Base-by-base conservation (phyloP, 257 asterid species). In the Solanum verrucosum region DNA sequence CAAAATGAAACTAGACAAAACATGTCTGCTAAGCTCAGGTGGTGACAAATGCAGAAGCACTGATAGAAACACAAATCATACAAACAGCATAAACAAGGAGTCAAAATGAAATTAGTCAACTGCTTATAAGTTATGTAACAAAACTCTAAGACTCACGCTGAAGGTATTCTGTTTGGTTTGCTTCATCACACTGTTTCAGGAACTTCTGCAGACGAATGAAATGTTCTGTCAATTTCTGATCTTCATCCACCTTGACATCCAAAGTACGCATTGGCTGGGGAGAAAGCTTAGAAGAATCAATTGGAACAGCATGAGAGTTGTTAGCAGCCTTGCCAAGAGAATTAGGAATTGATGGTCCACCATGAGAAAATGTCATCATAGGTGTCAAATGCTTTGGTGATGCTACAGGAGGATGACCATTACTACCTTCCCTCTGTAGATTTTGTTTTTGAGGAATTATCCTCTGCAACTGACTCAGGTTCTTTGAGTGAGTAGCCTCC, bases 181-280 rank as follows among this genome's bases (percentile, higher is more conserved):
- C 77, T 85, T 94, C 98, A 29, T 95, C 98, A 84, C 98, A 92
- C 83, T 94, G 94, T 90, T 94, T 97, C 93, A 96, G 91, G 92
- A 91, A 93, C 85, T 91, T 92, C 92, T 96, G 98, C 87, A 97
- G 96, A 78, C 88, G 90, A 85, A 92, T 90, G 86, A 90, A 94
- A 44, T 98, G 93, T 68, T 95, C 98, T 9, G 91, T 88, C 91
- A 93, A 90, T 15, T 88, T 90, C 90, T 90, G 93, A 89, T 95
- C 98, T 88, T 95, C 98, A 83, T 87, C 89, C 67, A 81, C 90
- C 92, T 90, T 91, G 87, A 82, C 87, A 85, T 89, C 91, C 88
- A 91, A 75, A 72, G 89, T 81, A 79, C 46, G 90, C 86, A 95
- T 88, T 90, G 87, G 70, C 75, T 93, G 95, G 46, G 91, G 89